These are phyloP conservation scores for Candida ovalis DNA, from an alignment of 805 yeast species.

Conservation along the genomic window DNA sequence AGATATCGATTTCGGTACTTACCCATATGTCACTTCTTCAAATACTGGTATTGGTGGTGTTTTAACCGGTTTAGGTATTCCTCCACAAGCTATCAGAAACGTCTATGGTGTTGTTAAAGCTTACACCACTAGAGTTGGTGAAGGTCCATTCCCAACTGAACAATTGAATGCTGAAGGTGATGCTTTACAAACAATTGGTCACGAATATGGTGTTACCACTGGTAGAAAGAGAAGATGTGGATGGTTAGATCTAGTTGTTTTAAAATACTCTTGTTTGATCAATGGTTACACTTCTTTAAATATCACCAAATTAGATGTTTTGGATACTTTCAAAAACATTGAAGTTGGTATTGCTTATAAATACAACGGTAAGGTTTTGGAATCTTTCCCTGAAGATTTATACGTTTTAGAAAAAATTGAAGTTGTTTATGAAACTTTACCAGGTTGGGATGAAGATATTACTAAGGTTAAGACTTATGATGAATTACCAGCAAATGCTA, in stretches of 20 bases:
- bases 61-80: slow-evolving; percentile 91
- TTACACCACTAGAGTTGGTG: slow-evolving; percentile 98
- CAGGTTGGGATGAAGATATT: slow-evolving; percentile 92
- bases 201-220: slow-evolving; percentile 96
- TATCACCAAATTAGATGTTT: slow-evolving; percentile 92
- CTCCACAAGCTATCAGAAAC: slow-evolving; percentile 80
- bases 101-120: slow-evolving; percentile 97
- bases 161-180: slow-evolving; percentile 87
- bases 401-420: slow-evolving; percentile 80
- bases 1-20: slow-evolving; percentile 96
- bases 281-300: slow-evolving; percentile 94
- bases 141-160: slow-evolving; percentile 99
- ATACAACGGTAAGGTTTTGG: slow-evolving; percentile 69
- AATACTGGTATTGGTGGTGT: slow-evolving; percentile 98
- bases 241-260: slow-evolving; percentile 94
- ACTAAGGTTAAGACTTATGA: slow-evolving; percentile 64
- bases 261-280: slow-evolving; percentile 84
- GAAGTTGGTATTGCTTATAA: slow-evolving; percentile 83
- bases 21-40: slow-evolving; percentile 95
- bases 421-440: slow-evolving; percentile 84
- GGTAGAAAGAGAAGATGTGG: slow-evolving; percentile 99
- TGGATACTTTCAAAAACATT: slow-evolving; percentile 86
- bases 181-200: slow-evolving; percentile 84
- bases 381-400: slow-evolving; percentile 91
- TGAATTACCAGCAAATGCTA: slow-evolving; percentile 85